A percentile compares a stretch with the other conserved stretches of the same genome.
Evolutionary conservation across 352 stramenopile species (phyloP).

Genomic region (Pythium rhizo-oryzae): DNA sequence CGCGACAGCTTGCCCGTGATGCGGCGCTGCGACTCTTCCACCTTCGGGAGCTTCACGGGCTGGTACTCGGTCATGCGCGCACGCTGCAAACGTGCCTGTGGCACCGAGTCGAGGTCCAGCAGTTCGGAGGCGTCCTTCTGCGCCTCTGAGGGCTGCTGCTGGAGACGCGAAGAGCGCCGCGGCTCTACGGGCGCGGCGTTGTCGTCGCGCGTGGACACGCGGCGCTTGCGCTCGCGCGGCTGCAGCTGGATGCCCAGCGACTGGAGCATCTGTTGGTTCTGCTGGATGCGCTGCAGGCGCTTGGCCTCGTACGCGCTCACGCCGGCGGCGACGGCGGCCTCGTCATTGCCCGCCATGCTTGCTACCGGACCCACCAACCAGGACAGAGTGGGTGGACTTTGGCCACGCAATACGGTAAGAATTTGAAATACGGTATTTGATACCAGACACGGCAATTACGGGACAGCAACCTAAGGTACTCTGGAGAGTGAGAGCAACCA

Average conservation of each 20-base stretch:
- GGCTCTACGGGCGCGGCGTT: background rate
- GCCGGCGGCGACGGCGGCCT: too few relatives aligned
- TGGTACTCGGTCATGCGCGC: background rate
- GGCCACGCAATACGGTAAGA: too few relatives aligned
- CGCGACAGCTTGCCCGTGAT: conserved; percentile 3
- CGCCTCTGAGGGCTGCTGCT: background rate
- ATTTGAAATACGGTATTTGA: too few relatives aligned
- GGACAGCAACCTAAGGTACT: too few relatives aligned
- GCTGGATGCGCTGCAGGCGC: conserved; percentile 57
- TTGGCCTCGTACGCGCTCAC: conserved; percentile 66
- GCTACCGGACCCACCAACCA: too few relatives aligned
- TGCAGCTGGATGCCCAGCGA: conserved; percentile 36
- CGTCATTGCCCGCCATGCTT: too few relatives aligned
- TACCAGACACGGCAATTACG: too few relatives aligned
- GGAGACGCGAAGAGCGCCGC: conserved; percentile 20
- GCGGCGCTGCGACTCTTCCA: background rate
- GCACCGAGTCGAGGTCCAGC: conserved; percentile 2
- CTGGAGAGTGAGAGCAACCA: too few relatives aligned
- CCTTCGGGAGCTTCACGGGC: conserved; percentile 2
- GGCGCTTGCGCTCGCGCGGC: conserved; percentile 13
- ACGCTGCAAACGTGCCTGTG: background rate
- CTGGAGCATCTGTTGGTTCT: conserved; percentile 41
- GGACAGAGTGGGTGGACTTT: too few relatives aligned
- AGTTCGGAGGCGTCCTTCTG: background rate
- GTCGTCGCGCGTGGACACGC: conserved; percentile 9